Evolutionary conservation across 2,329 filamentous ascomycete genomes (phyloP).

Genomic region (Fusarium paranaense): DNA sequence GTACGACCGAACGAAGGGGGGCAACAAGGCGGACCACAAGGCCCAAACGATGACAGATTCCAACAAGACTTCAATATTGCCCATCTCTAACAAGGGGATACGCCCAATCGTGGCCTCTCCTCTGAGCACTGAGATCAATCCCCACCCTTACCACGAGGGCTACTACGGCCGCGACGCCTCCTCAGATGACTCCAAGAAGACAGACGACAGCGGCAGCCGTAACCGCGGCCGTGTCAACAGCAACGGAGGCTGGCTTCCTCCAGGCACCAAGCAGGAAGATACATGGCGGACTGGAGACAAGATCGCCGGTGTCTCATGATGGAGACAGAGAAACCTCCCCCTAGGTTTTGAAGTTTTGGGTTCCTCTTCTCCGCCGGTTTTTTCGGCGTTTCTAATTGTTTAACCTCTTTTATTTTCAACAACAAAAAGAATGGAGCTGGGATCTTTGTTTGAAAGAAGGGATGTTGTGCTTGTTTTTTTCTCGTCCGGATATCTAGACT

Average conservation of each 20-base stretch:
- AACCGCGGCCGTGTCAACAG: constrained; percentile 56
- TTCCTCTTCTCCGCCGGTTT: not conserved
- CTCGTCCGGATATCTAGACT: constrained; percentile 23
- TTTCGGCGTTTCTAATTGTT: constrained; percentile 13
- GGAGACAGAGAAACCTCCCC: constrained; percentile 6
- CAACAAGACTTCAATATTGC: constrained; percentile 67
- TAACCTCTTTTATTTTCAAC: constrained; percentile 4
- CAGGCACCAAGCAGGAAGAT: constrained; percentile 86
- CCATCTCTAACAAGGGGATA: constrained; percentile 63
- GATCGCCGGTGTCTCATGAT: constrained; percentile 39
- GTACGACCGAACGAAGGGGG: constrained; percentile 92
- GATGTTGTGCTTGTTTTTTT: constrained; percentile 2
- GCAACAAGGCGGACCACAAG: constrained; percentile 86
- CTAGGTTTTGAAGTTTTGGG: not conserved
- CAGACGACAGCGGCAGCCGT: constrained; percentile 60
- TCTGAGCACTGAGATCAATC: constrained; percentile 41
- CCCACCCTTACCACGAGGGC: constrained; percentile 60
- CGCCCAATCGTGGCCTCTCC: constrained; percentile 39
- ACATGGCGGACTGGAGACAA: constrained; percentile 73
- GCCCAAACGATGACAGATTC: constrained; percentile 72
- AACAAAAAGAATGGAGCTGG: constrained; percentile 18
- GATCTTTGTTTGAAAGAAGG: constrained; percentile 3
- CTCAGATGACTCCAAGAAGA: constrained; percentile 65
- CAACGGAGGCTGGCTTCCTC: constrained; percentile 72
- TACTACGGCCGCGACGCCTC: constrained; percentile 53